phyloP scores from a whole-genome alignment of 345 rosid genomes.

The Anacardium occidentale region DNA sequence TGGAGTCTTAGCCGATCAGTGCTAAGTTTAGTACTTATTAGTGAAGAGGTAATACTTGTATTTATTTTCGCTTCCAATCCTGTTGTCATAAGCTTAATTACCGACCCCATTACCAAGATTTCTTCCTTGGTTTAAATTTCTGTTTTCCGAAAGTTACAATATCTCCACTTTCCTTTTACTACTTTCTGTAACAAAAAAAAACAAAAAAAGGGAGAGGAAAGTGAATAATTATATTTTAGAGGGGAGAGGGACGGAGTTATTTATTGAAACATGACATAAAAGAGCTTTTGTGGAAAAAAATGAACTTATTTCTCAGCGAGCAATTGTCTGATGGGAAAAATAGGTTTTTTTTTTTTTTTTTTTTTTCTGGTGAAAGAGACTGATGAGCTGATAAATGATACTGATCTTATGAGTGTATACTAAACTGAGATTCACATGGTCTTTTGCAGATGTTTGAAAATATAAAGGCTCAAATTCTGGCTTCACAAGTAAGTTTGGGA shows the following conservation, averaged over 20 bases:
- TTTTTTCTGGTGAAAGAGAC: background rate
- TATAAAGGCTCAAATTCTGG: slow-evolving; percentile 1
- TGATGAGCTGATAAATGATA: background rate
- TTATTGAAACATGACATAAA: too few species aligned
- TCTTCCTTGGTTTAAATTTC: background rate
- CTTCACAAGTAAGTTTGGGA: slow-evolving; percentile 3
- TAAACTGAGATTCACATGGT: background rate
- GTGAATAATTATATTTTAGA: too few species aligned
- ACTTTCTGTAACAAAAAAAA: too few species aligned
- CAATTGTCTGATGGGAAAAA: background rate
- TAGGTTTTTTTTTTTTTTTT: too few species aligned
- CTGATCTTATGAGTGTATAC: background rate
- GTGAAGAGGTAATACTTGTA: slow-evolving; percentile 1
- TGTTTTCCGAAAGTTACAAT: background rate
- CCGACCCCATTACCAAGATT: background rate
- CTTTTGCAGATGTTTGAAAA: background rate
- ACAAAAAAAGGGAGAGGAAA: too few species aligned
- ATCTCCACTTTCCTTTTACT: background rate
- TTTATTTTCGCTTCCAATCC: background rate
- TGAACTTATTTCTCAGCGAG: background rate
- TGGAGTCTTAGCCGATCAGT: slow-evolving; percentile 11
- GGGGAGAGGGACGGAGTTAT: too few species aligned
- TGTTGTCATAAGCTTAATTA: background rate
- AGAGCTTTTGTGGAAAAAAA: too few species aligned
- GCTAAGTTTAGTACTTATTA: background rate